Base-by-base conservation (phyloP, 2,329 filamentous ascomycete species). In the Curvularia hawaiiensis region DNA sequence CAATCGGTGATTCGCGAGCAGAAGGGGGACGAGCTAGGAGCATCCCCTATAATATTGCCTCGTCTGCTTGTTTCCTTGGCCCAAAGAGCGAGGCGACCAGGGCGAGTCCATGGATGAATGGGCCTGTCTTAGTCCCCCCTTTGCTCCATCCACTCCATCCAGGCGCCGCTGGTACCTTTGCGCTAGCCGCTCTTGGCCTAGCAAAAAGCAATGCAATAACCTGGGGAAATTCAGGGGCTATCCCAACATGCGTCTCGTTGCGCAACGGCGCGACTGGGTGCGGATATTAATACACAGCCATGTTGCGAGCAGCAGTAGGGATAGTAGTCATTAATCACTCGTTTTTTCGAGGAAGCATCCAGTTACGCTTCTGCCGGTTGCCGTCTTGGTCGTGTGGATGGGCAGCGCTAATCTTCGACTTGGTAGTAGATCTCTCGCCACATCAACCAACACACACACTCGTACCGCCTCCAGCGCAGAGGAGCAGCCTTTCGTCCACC, bases 151-250 rank as follows among this genome's bases (percentile, higher is more conserved):
- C 33, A 67, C 65, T 59, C 61, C 22, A 24, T 24, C 22, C 22
- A 24, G 22, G 22, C 22, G 22, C 53, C 62, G 11, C 20, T 26
- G 40, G 61, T 59, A 56, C 65, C 51, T 41, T 11, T 33, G 39
- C 10, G 26, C 62, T 69, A 69, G 60, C 72, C 56, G 43, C 28
- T 43, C 54, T 28, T 11, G 51, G 69, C 1, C 16, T 62, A 62
- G 64, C 56, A 44, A 5, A 7, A 46, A 58, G 65, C 65, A 67
- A 70, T 39, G 57, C 69, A 71, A 72, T 73, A 71, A 72, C 61
- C 67, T 64, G 71, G 73, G 73, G 64, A 74, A 71, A 66, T 74
- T 73, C 71, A 72, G 70, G 71, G 72, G 70, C 59, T 53, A 57
- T 66, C 59, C 62, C 45, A 59, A 45, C 22, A 16, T 40, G 26